Percentiles rank a stretch among this genome's conserved stretches.
Evolutionary conservation across 2,329 filamentous ascomycete species (phyloP).

Genomic region (Aureobasidium sp.): DNA sequence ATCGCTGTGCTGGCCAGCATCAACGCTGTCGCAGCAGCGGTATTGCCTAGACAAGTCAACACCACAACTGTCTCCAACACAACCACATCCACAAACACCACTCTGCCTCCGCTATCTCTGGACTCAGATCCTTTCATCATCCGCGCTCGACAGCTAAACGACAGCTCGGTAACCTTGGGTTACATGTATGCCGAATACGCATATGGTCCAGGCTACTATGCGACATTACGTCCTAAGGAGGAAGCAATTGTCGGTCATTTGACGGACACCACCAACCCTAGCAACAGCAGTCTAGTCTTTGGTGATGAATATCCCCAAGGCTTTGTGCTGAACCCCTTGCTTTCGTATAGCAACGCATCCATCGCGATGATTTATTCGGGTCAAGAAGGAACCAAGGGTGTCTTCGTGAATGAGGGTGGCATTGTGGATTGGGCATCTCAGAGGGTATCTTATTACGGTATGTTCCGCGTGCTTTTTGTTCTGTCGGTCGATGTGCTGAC

Average conservation of each 20-base stretch:
- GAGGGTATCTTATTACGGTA: conserved; percentile 13
- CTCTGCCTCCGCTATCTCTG: not conserved
- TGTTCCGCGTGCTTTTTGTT: not conserved
- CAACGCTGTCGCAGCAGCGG: not conserved
- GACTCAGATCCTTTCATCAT: conserved; percentile 12
- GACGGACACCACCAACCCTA: conserved; percentile 10
- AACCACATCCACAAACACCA: not conserved
- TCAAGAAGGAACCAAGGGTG: conserved; percentile 12
- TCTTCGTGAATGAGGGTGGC: conserved; percentile 12
- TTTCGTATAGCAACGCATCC: conserved; percentile 2
- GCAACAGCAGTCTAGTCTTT: conserved; percentile 11
- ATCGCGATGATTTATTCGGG: conserved; percentile 14
- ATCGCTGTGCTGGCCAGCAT: not conserved
- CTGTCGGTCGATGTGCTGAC: not conserved
- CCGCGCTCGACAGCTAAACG: conserved; percentile 9
- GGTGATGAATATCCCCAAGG: conserved; percentile 1
- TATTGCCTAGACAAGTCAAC: not conserved
- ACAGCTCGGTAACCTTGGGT: conserved; percentile 13
- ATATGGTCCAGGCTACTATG: conserved; percentile 13
- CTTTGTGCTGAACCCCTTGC: conserved; percentile 11
- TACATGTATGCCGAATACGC: conserved; percentile 14
- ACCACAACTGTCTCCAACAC: not conserved
- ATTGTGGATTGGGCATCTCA: conserved; percentile 13
- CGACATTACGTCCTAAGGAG: conserved; percentile 9
- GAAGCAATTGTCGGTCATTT: conserved; percentile 13